Evolutionary conservation across 768 basidiomycete species (phyloP).

Genomic region (Termitomyces bulborhizus): DNA sequence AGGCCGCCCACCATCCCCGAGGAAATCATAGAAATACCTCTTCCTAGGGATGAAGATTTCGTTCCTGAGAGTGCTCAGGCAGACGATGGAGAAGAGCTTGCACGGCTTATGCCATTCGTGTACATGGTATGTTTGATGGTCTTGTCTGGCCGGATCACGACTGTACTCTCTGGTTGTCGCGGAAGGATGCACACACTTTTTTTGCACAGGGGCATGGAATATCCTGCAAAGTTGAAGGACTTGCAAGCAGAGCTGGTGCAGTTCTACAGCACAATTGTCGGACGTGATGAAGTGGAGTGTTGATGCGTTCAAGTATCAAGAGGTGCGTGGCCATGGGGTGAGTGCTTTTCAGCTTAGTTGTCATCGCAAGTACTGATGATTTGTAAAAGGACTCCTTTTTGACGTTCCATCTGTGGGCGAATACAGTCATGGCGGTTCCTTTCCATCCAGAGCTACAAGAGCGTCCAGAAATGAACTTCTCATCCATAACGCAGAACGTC

Average conservation of each 20-base stretch:
- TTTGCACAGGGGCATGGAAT: neutral
- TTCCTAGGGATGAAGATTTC: slow-evolving; percentile 13
- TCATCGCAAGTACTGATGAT: neutral
- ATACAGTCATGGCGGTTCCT: too few species aligned
- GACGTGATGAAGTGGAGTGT: slow-evolving; percentile 14
- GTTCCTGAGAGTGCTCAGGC: slow-evolving; percentile 6
- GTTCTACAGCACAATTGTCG: slow-evolving; percentile 7
- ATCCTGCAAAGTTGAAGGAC: slow-evolving; percentile 1
- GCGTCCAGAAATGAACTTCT: neutral
- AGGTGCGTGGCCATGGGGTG: slow-evolving; percentile 13
- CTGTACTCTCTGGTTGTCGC: slow-evolving; percentile 8
- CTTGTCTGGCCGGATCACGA: slow-evolving; percentile 10
- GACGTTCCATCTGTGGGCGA: slow-evolving; percentile 11
- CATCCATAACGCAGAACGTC: slow-evolving; percentile 7
- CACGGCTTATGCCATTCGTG: slow-evolving; percentile 9
- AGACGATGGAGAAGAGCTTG: slow-evolving; percentile 5
- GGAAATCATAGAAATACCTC: slow-evolving; percentile 14
- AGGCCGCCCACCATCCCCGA: slow-evolving; percentile 11
- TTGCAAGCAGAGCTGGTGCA: slow-evolving; percentile 11
- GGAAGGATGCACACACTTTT: slow-evolving; percentile 8
- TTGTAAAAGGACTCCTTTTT: slow-evolving; percentile 10
- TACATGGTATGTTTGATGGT: slow-evolving; percentile 13
- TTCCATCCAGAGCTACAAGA: too few species aligned
- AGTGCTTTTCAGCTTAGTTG: neutral
- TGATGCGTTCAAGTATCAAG: slow-evolving; percentile 13